phyloP scores from a whole-genome alignment of 129 eudicot species.

The Pittosporum tobira region DNA sequence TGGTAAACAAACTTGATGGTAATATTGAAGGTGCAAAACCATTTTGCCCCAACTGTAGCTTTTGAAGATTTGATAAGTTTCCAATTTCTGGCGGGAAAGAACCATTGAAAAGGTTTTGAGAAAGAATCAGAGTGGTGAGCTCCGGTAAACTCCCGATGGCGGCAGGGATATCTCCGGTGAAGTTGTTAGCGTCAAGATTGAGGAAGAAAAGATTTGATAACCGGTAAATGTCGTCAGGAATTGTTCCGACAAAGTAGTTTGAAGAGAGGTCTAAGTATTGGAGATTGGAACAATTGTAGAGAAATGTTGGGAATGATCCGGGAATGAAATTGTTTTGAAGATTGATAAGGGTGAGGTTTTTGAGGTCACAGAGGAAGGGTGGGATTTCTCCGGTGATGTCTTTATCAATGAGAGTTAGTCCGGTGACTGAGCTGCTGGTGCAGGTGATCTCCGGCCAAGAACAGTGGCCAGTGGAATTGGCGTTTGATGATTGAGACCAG shows the following conservation, averaged over 20 bases:
- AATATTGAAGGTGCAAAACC: slow-evolving; percentile 35
- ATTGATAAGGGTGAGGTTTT: slow-evolving; percentile 43
- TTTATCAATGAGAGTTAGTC: slow-evolving; percentile 12
- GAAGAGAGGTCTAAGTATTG: slow-evolving; percentile 44
- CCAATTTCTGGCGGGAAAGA: slow-evolving; percentile 59
- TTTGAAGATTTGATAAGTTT: slow-evolving; percentile 37
- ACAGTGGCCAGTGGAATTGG: slow-evolving; percentile 26
- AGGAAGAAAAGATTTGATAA: slow-evolving; percentile 35
- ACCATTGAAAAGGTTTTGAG: slow-evolving; percentile 31
- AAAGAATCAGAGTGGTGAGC: slow-evolving; percentile 34
- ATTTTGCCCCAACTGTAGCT: slow-evolving; percentile 21
- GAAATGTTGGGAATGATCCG: slow-evolving; percentile 40
- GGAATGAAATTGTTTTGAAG: slow-evolving; percentile 31
- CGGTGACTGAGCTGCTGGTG: slow-evolving; percentile 26
- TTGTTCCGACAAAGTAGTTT: slow-evolving; percentile 43
- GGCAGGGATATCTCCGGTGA: slow-evolving; percentile 66
- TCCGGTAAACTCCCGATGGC: slow-evolving; percentile 30
- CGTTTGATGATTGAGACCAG: slow-evolving; percentile 48
- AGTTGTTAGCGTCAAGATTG: slow-evolving; percentile 39
- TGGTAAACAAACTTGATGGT: slow-evolving; percentile 29
- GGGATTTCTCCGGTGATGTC: slow-evolving; percentile 38
- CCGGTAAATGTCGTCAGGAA: slow-evolving; percentile 43
- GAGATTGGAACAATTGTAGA: slow-evolving; percentile 60
- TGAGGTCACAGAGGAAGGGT: slow-evolving; percentile 52
- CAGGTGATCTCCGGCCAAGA: slow-evolving; percentile 67